These are phyloP conservation scores for Linum tenue DNA, from an alignment of 345 rosid species.

Conservation along the genomic window DNA sequence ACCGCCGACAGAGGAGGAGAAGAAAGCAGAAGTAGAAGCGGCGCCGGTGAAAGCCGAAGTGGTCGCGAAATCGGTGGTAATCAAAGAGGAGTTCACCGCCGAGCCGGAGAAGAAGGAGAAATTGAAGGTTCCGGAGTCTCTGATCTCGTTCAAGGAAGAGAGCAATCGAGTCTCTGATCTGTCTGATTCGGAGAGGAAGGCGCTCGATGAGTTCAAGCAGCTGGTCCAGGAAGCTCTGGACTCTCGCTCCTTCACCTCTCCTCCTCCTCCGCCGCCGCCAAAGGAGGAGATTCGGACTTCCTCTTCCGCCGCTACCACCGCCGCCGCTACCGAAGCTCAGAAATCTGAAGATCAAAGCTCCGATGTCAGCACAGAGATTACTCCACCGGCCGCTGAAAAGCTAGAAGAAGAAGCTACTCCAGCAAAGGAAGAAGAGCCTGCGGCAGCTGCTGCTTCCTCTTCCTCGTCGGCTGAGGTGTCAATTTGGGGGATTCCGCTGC, in stretches of 20 bases:
- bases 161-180: conserved; percentile 47
- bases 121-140: conserved; percentile 24
- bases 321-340: neutral
- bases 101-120: conserved; percentile 21
- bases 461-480: conserved; percentile 31
- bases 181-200: conserved; percentile 45
- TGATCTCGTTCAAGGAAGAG: conserved; percentile 62
- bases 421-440: conserved; percentile 22
- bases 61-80: neutral
- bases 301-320: neutral
- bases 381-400: neutral
- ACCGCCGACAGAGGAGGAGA: neutral
- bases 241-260: conserved; percentile 41
- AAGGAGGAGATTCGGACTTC: neutral
- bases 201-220: conserved; percentile 47
- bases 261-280: conserved; percentile 16
- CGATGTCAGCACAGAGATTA: neutral
- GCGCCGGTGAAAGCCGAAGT: conserved; percentile 2
- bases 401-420: neutral
- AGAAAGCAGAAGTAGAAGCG: conserved; percentile 21
- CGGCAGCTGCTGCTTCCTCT: conserved; percentile 10
- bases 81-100: neutral
- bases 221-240: conserved; percentile 51
- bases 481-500: conserved; percentile 73
- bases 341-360: neutral